Base-by-base conservation (phyloP, 306 rosid genomes). In the Quercus ilex region DNA sequence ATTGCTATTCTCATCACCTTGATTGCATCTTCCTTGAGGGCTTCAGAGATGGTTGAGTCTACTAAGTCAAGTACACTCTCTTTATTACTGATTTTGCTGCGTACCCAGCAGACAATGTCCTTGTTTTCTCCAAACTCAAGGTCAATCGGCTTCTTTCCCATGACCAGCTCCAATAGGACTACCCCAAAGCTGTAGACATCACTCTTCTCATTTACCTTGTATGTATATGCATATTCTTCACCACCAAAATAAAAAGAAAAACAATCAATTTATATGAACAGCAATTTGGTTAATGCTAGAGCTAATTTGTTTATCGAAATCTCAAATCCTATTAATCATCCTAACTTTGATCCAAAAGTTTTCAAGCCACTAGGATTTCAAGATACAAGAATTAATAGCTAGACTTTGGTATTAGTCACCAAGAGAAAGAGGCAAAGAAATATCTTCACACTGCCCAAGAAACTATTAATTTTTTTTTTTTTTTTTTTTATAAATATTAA, bases 111-210 rank as follows among this genome's bases (percentile, higher is more conserved):
- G 41, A 92, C 98, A 21, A 94, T 89, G 85, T 90, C 97, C 59
- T 79, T 89, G 80, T 75, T 84, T 71, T 94, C 96, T 75, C 96
- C 98, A 49, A 90, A 94, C 77, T 85, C 93, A 4, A 86, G 65
- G 73, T 87, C 98, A 25, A 81, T 82, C 1, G 97, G 96, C 78
- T 63, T 88, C 88, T 87, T 94, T 52, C 96, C 92, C 0, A 96
- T 92, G 25, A 88, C 97, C 79, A 94, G 80, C 80, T 94, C 98
- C 98, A 92, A 88, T 68, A 94, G 78, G 15, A 94, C 97, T 62
- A 92, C 96, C 9, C 98, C 97, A 74, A 94, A 94, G 79, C 98
- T 94, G 69, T 94, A 92, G 17, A 94, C 98, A 56, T 94, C 98
- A 31, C 91, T 90, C 91, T 94, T 94, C 83, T 94, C 98, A 19